Base-by-base conservation (phyloP, 2,329 filamentous ascomycete genomes). In the Chaetomiaceae sp. region DNA sequence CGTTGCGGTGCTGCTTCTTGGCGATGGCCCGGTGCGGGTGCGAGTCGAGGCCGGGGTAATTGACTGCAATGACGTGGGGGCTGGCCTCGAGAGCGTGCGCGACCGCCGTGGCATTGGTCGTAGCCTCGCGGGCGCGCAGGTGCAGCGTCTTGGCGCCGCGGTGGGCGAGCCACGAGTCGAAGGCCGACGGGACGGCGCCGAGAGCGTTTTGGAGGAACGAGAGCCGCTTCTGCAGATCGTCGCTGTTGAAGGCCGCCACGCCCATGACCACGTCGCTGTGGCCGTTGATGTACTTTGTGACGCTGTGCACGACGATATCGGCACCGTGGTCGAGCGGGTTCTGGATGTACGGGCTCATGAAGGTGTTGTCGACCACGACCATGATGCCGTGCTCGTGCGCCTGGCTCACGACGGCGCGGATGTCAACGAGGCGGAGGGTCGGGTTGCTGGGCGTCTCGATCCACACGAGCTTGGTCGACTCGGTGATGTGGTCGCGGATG, bases 301-400 rank as follows among this genome's bases (percentile, higher is more conserved):
- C 93, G 49, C 85, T 91, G 78, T 97, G 92, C 38, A 97, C 87
- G 60, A 97, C 92, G 58, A 97, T 91, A 66, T 96, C 91, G 57
- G 88, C 91, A 49, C 91, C 93, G 67, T 92, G 89, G 66, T 95
- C 86, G 50, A 99, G 82, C 3, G 93, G 93, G 71, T 96, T 97
- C 73, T 99, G 93, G 42, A 99, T 81, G 68, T 97, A 99, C 27
- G 93, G 93, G 55, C 87, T 92, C 66, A 97, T 77, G 77, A 99
- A 99, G 17, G 93, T 99, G 76, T 99, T 99, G 76, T 99, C 93
- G 37, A 99, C 93, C n/a, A 99, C 93, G 38, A 99, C 93, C 66
- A 89, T 77, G 63, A 97, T 89, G 55, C 91, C 92, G 65, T 89
- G 87, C 62, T 85, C 77, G 70, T 97, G 93, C 16, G 93, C 93